A percentile compares a stretch with the other conserved stretches of the same genome.
Conservation (phyloP, 352 stramenopile species). For the Pythium dissotocum region DNA sequence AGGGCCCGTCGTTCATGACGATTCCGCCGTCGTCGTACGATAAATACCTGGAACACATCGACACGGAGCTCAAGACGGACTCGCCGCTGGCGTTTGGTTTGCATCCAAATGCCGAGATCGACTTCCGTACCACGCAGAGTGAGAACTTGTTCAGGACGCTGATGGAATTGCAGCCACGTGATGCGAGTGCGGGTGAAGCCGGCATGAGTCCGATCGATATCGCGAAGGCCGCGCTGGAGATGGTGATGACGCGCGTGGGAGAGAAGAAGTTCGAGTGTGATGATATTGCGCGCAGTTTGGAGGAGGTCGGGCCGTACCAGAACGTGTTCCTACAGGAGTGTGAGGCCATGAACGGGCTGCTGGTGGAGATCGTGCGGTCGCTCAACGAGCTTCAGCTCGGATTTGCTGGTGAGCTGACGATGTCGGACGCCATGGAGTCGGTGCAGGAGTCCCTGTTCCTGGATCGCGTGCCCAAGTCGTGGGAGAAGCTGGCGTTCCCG, state of each 20-base stretch:
- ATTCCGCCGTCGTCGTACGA: constrained; percentile 96
- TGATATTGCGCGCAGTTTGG: constrained; percentile 92
- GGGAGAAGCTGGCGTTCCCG: constrained; percentile 95
- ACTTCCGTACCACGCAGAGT: constrained; percentile 97
- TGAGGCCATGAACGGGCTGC: constrained; percentile 96
- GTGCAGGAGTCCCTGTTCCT: constrained; percentile 94
- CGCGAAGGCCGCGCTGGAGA: constrained; percentile 87
- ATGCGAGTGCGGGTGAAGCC: constrained; percentile 85
- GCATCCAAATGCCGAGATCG: constrained; percentile 98
- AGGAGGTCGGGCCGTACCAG: constrained; percentile 95
- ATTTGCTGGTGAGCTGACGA: constrained; percentile 97
- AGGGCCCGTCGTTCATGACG: constrained; percentile 89
- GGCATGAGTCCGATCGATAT: constrained; percentile 92
- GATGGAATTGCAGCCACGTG: constrained; percentile 94
- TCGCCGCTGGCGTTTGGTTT: constrained; percentile 97
- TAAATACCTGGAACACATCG: constrained; percentile 97
- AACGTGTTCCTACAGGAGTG: constrained; percentile 99
- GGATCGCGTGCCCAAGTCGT: constrained; percentile 91
- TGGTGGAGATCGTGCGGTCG: constrained; percentile 95
- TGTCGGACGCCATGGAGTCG: constrained; percentile 97
- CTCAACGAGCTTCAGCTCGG: constrained; percentile 96
- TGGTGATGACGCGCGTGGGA: constrained; percentile 94
- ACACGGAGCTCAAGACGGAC: constrained; percentile 95
- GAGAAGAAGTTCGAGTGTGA: constrained; percentile 98
- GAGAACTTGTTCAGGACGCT: constrained; percentile 95